Evolutionary conservation across 306 rosid genomes (phyloP).

Genomic region (Abrus precatorius): DNA sequence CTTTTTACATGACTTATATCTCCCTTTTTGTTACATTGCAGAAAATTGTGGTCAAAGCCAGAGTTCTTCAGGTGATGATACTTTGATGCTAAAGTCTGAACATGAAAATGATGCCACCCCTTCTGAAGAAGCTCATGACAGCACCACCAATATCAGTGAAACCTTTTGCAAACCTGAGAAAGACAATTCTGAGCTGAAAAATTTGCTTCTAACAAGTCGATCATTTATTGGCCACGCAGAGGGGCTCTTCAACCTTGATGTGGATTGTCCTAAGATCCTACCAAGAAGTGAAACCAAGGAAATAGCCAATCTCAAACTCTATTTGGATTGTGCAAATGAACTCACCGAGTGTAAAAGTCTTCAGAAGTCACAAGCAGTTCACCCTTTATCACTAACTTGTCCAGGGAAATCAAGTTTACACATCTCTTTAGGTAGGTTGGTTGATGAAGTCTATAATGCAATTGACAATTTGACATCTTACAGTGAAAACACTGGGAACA

Average conservation of each 20-base stretch:
- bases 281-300: constrained; percentile 46
- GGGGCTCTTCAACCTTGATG: constrained; percentile 66
- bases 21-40: constrained; percentile 46
- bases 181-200: constrained; percentile 50
- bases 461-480: constrained; percentile 59
- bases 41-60: constrained; percentile 53
- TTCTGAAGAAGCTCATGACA: constrained; percentile 50
- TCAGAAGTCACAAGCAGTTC: constrained; percentile 53
- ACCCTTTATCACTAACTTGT: constrained; percentile 54
- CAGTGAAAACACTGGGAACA: constrained; percentile 53
- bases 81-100: constrained; percentile 45
- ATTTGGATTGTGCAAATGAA: constrained; percentile 78
- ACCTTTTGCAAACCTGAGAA: constrained; percentile 22
- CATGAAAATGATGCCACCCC: constrained; percentile 41
- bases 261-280: constrained; percentile 51
- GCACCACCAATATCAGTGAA: constrained; percentile 33
- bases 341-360: constrained; percentile 61
- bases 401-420: constrained; percentile 52
- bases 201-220: constrained; percentile 67
- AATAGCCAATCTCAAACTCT: constrained; percentile 50
- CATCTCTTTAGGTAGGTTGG: constrained; percentile 61
- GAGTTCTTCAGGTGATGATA: constrained; percentile 48
- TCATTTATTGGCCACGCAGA: constrained; percentile 70
- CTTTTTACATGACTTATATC: constrained; percentile 24
- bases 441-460: constrained; percentile 63